Evolutionary conservation across 2,329 filamentous ascomycete species (phyloP), one percentile per base, ranked within the genome.

Genomic region (Aureobasidium sp.): DNA sequence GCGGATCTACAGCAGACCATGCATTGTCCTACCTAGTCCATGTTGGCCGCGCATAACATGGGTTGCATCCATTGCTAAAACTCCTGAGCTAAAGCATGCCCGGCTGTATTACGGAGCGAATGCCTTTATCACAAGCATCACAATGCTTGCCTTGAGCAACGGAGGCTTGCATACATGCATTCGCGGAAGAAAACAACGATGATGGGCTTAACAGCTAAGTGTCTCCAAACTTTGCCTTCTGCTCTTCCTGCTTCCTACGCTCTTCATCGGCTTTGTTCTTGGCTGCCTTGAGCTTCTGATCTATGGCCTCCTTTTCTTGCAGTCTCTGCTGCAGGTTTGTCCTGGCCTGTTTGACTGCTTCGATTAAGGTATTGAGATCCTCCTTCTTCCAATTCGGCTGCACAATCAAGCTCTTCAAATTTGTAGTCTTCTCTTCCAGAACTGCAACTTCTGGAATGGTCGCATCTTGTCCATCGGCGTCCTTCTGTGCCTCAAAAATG

Each of bases 401-500:
- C 67, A 73, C 69, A 52, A 74, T 66, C 39, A 73, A 58, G 36
- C 63, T 59, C 57, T 73, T 73, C 32, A 74, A 60, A 7, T 55
- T 51, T 13, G 67, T 64, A 17, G 70, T 66, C 13, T 66, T 65
- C 17, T 67, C 67, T n/a, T 67, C 65, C 3, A 73, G 63, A 1
- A 44, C 56, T n/a, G 64, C 61, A 32, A 70, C 36, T 32, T 72
- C 69, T 3, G 65, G 62, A 10, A 50, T 50, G 1, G 57, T 42
- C 13, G 62, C 63, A 26, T 64, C 65, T 5, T 62, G 56, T 20
- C 68, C 68, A 2, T 71, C 60, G 2, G 72, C 64, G n/a, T 70
- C 70, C 42, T 71, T 72, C 56, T 74, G 72, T 12, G 67, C 71
- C 1, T 68, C 68, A 29, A 74, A 73, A 51, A 74, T 72, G 20